phyloP scores from a whole-genome alignment of 441 rosid genomes.

The Arabidopsis lyrata region DNA sequence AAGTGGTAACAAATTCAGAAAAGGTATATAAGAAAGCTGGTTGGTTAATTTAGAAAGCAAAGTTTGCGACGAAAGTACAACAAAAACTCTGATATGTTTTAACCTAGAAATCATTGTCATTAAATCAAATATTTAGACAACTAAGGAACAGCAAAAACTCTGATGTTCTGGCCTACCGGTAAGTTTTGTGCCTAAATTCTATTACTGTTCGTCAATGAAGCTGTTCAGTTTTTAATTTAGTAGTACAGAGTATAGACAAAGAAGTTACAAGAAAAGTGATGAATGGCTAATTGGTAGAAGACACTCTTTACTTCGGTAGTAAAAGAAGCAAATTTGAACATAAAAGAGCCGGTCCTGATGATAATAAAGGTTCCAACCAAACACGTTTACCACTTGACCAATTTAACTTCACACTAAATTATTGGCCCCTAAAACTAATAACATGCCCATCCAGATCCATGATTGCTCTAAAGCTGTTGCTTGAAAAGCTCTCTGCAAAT shows the following conservation, averaged over 20 bases:
- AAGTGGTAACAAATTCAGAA: too few species aligned
- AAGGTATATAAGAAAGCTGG: too few species aligned
- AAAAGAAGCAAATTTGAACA: too few species aligned
- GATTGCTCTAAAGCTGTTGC: neutral
- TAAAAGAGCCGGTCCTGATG: neutral
- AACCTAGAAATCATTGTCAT: neutral
- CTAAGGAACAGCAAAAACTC: neutral
- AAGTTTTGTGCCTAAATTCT: neutral
- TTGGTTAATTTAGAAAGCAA: too few species aligned
- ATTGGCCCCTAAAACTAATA: neutral
- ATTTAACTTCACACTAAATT: neutral
- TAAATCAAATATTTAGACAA: neutral
- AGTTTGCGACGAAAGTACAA: too few species aligned
- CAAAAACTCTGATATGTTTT: too few species aligned
- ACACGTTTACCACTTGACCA: neutral
- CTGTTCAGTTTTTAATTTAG: neutral
- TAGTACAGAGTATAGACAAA: too few species aligned
- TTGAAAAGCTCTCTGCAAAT: neutral
- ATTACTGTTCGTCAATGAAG: neutral
- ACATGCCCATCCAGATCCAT: too few species aligned
- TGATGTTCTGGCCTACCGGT: neutral
- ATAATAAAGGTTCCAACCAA: neutral
- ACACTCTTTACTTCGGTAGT: neutral
- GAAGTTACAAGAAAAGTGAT: too few species aligned
- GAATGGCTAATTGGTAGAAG: too few species aligned